Evolutionary conservation across 2,329 filamentous ascomycete species (phyloP).

Genomic region (Exophiala sp.): DNA sequence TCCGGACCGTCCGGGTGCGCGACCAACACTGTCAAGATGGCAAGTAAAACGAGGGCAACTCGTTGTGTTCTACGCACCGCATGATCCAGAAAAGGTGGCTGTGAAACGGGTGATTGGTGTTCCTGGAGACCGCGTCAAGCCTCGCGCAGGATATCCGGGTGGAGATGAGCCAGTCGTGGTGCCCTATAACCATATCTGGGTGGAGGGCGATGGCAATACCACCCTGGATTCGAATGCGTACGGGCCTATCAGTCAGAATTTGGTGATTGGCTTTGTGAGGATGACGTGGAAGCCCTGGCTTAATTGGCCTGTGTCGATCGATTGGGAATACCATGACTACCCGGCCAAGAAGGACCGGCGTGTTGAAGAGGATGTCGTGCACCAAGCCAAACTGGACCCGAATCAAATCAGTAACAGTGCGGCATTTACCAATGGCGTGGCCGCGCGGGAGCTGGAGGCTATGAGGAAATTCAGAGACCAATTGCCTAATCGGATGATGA

Average conservation of each 20-base stretch:
- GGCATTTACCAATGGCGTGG: constrained; percentile 13
- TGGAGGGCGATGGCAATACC: constrained; percentile 80
- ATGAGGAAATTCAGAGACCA: constrained; percentile 9
- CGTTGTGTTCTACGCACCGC: constrained; percentile 56
- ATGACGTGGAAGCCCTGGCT: constrained; percentile 58
- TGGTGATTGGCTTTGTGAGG: constrained; percentile 72
- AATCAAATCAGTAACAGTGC: constrained; percentile 9
- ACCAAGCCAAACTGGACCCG: constrained; percentile 20
- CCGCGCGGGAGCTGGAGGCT: constrained; percentile 14
- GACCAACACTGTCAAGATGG: constrained; percentile 49
- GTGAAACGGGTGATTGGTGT: constrained; percentile 83
- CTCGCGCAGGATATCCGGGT: constrained; percentile 57
- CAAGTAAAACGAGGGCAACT: constrained; percentile 68
- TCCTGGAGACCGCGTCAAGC: constrained; percentile 71
- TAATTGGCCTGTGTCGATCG: constrained; percentile 46
- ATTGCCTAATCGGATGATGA: constrained; percentile 8
- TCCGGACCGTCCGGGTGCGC: constrained; percentile 34
- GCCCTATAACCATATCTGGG: constrained; percentile 84
- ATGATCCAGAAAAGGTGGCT: constrained; percentile 44
- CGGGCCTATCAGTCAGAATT: constrained; percentile 71
- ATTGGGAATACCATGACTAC: constrained; percentile 40
- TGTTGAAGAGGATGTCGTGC: constrained; percentile 27
- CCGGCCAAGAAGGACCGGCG: constrained; percentile 26
- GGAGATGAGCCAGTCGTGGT: constrained; percentile 56
- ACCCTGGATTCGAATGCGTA: constrained; percentile 86